Percentiles rank a stretch among this genome's conserved stretches.
Conservation (phyloP, 208 protist species). For the Trichomonas vaginalis region DNA sequence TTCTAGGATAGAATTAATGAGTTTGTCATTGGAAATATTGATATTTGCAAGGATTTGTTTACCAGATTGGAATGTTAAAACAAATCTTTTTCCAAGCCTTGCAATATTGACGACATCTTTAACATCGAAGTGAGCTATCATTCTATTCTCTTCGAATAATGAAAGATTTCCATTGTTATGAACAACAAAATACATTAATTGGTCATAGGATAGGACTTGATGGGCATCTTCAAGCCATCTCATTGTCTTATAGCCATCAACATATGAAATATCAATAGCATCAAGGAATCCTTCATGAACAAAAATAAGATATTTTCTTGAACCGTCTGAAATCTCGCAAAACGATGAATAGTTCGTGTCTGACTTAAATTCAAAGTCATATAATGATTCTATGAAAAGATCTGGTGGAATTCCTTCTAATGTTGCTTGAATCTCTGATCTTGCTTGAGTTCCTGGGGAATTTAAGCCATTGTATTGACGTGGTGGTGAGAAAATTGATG, state of each 20-base stretch:
- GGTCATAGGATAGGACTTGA: not conserved
- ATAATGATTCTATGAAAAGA: not conserved
- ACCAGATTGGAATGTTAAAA: not conserved
- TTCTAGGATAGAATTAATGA: not conserved
- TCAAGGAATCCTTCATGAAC: not conserved
- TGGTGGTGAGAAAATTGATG: slow-evolving; percentile 1
- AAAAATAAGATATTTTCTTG: not conserved
- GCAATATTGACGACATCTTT: not conserved
- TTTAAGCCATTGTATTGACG: not conserved
- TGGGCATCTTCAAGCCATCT: not conserved
- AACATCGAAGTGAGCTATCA: not conserved
- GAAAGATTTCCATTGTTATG: not conserved
- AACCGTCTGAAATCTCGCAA: not conserved
- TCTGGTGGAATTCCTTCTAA: slow-evolving; percentile 14
- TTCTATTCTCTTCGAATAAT: not conserved
- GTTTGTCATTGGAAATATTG: not conserved
- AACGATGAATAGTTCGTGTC: not conserved
- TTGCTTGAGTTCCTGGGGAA: not conserved
- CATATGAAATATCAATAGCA: slow-evolving; percentile 1
- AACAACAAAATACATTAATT: not conserved
- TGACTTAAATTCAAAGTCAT: not conserved
- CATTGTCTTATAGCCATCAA: not conserved
- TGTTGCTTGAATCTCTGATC: not conserved
- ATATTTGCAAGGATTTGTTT: not conserved
- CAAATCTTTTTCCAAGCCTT: not conserved